Conservation (phyloP, 108 stramenopile genomes). For the Cyclostephanos tholiformis region DNA sequence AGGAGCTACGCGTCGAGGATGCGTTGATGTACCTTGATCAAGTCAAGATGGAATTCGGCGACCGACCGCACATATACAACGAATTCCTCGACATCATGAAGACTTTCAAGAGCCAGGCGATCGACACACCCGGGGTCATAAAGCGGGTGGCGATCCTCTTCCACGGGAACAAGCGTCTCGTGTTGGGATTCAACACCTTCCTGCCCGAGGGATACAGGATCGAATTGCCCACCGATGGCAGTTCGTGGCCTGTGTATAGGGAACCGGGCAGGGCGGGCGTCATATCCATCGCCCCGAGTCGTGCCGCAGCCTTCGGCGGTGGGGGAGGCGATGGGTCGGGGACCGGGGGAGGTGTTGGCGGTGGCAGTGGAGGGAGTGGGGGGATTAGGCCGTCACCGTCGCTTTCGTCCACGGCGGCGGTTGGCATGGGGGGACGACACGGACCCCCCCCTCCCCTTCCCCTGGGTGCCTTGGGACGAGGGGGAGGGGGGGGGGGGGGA, state of each 20-base stretch:
- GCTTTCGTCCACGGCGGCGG: neutral
- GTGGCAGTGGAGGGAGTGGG: too few species aligned
- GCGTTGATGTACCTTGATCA: constrained; percentile 99
- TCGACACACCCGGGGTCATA: constrained; percentile 99
- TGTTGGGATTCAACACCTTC: constrained; percentile 99
- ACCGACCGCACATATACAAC: constrained; percentile 98
- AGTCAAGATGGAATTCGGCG: constrained; percentile 98
- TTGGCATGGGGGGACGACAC: neutral
- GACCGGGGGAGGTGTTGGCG: too few species aligned
- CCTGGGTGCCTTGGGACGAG: constrained; percentile 13
- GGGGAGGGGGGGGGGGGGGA: neutral
- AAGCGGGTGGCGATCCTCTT: constrained; percentile 93
- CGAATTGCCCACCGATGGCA: constrained; percentile 81
- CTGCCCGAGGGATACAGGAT: constrained; percentile 99
- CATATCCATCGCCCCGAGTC: constrained; percentile 54
- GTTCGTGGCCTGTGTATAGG: constrained; percentile 79
- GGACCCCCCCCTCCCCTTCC: constrained; percentile 11
- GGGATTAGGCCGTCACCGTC: neutral
- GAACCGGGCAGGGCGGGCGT: constrained; percentile 73
- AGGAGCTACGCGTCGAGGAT: constrained; percentile 96
- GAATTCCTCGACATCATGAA: constrained; percentile 99
- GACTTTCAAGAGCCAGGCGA: constrained; percentile 93
- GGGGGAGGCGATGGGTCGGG: neutral
- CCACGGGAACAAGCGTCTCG: constrained; percentile 95
- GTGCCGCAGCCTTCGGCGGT: constrained; percentile 24